A percentile compares a stretch with the other conserved stretches of the same genome.
Evolutionary conservation across 768 basidiomycete species (phyloP).

Genomic region (Lactarius quietus): DNA sequence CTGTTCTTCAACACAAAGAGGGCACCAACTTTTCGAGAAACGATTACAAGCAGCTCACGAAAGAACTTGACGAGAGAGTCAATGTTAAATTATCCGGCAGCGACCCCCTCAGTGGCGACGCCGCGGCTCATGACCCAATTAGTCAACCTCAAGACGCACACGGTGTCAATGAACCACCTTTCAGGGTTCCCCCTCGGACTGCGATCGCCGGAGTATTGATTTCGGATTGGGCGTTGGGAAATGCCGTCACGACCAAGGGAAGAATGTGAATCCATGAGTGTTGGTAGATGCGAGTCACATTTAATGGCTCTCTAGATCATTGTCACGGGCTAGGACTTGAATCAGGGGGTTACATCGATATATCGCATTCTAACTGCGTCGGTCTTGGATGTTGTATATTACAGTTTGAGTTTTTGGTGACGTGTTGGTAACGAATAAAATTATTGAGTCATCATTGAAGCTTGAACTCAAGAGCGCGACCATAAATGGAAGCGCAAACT

Average conservation of each 20-base stretch:
- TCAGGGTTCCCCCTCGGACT: conserved; percentile 70
- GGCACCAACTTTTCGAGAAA: conserved; percentile 47
- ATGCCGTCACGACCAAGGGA: conserved; percentile 32
- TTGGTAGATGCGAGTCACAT: background rate
- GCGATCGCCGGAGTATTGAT: conserved; percentile 88
- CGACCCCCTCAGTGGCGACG: conserved; percentile 32
- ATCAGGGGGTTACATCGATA: background rate
- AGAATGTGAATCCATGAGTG: conserved; percentile 9
- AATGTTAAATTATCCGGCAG: conserved; percentile 20
- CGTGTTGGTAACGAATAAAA: background rate
- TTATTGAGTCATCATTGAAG: background rate
- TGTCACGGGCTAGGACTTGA: background rate
- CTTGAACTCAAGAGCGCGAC: background rate
- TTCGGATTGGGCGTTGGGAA: conserved; percentile 71
- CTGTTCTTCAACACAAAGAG: conserved; percentile 53
- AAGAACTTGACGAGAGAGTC: conserved; percentile 38
- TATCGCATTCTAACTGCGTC: background rate
- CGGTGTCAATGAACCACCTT: conserved; percentile 42
- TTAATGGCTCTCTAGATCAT: background rate
- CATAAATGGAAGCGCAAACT: background rate
- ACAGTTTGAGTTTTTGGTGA: background rate
- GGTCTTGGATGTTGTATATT: background rate
- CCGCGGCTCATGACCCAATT: conserved; percentile 28
- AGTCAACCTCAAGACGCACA: conserved; percentile 24
- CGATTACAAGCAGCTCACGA: conserved; percentile 50